Evolutionary conservation across 495 filamentous ascomycete genomes (phyloP).

Genomic region (Tuber borchii): DNA sequence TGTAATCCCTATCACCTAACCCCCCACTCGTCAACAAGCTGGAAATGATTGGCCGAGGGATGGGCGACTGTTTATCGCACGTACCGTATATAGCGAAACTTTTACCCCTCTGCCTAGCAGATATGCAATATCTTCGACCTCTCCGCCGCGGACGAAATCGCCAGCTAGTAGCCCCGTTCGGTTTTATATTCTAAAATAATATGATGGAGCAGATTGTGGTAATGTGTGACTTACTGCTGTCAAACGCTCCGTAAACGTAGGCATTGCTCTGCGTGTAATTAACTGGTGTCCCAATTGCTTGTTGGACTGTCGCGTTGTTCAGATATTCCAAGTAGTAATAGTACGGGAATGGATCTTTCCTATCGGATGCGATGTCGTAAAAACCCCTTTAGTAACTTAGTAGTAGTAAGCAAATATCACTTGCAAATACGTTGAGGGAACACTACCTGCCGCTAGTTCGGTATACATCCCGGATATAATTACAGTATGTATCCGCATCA

Average conservation of each 20-base stretch:
- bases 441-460: slow-evolving; percentile 10
- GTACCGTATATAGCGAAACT: slow-evolving; percentile 62
- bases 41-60: slow-evolving; percentile 10
- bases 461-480: slow-evolving; percentile 18
- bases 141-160: slow-evolving; percentile 46
- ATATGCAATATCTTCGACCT: slow-evolving; percentile 51
- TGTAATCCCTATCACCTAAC: slow-evolving; percentile 50
- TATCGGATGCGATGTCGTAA: slow-evolving; percentile 57
- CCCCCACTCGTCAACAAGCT: background rate
- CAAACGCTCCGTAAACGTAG: slow-evolving; percentile 52
- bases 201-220: slow-evolving; percentile 40
- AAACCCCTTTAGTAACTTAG: slow-evolving; percentile 47
- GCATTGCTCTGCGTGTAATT: slow-evolving; percentile 57
- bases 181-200: slow-evolving; percentile 12
- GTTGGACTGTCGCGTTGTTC: slow-evolving; percentile 56
- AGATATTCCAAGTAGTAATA: slow-evolving; percentile 59
- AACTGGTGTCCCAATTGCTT: slow-evolving; percentile 57
- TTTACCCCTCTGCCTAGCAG: slow-evolving; percentile 55
- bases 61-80: slow-evolving; percentile 46
- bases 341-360: slow-evolving; percentile 58
- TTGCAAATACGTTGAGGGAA: slow-evolving; percentile 5
- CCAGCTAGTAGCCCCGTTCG: slow-evolving; percentile 37
- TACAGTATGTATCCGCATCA: slow-evolving; percentile 13
- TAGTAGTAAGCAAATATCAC: slow-evolving; percentile 8
- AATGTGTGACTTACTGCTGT: slow-evolving; percentile 47